A percentile compares a stretch with the other conserved stretches of the same genome.
Evolutionary conservation across 208 protist species (phyloP).

Genomic region (Herpetomonas samuelpessoai): DNA sequence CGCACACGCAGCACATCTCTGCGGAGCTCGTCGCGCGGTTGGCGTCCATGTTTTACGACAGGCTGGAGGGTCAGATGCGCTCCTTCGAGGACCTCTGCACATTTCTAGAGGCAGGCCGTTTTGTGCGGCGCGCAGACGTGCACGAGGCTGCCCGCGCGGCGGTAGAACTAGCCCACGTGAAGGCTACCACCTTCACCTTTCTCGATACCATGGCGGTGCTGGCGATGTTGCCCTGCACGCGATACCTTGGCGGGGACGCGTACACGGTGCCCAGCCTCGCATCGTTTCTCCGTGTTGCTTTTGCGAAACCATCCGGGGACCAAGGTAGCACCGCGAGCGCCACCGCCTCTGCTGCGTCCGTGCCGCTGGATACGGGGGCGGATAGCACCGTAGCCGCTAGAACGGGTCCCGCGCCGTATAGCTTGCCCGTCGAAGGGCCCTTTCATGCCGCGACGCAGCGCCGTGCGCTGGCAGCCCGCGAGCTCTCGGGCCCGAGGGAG

Average conservation of each 20-base stretch:
- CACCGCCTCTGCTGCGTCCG: no score
- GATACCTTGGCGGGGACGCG: background rate
- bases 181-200: background rate
- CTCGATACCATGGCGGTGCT: background rate
- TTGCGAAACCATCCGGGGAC: no score
- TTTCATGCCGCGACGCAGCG: background rate
- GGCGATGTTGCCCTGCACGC: constrained; percentile 4
- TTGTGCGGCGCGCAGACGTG: constrained; percentile 4
- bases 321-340: no score
- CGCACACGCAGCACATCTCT: background rate
- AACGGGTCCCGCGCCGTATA: background rate
- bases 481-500: background rate
- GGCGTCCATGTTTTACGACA: no score
- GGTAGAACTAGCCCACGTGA: background rate
- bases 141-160: background rate
- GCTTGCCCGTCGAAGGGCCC: background rate
- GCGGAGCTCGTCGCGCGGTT: background rate
- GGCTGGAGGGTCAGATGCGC: constrained; percentile 11
- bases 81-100: background rate
- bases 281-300: background rate
- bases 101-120: constrained; percentile 6
- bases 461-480: background rate
- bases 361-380: no score
- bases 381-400: background rate
- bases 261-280: background rate